Conservation (phyloP, 768 basidiomycete genomes). For the Mrakia frigida region DNA sequence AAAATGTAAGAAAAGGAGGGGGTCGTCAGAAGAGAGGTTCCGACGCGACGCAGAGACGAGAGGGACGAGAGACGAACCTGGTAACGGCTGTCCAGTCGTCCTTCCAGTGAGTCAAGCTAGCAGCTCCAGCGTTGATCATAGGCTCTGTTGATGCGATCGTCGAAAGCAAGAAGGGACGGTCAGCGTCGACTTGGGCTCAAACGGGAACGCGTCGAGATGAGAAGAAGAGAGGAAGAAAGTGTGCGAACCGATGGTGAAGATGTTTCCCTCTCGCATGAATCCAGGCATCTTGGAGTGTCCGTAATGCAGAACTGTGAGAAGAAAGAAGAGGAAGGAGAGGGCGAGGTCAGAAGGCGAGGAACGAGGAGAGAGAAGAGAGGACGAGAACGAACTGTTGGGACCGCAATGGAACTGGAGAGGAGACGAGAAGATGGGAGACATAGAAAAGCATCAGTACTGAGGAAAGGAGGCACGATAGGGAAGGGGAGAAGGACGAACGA, state of each 20-base stretch:
- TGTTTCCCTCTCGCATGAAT: slow-evolving; percentile 75
- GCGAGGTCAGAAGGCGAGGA: too few species aligned
- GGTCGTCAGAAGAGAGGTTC: background rate
- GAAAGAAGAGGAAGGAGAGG: background rate
- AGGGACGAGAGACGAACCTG: slow-evolving; percentile 30
- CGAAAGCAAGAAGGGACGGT: slow-evolving; percentile 72
- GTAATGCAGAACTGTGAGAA: slow-evolving; percentile 67
- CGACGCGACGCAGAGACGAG: too few species aligned
- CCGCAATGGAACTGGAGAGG: slow-evolving; percentile 62
- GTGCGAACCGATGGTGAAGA: slow-evolving; percentile 64
- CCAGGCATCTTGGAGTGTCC: slow-evolving; percentile 90
- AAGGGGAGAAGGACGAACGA: slow-evolving; percentile 33
- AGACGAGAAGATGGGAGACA: background rate
- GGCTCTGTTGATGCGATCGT: slow-evolving; percentile 47
- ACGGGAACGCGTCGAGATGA: background rate
- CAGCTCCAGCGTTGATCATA: slow-evolving; percentile 85
- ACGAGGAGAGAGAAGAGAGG: background rate
- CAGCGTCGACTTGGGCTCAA: background rate
- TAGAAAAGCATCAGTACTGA: background rate
- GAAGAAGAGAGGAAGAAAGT: slow-evolving; percentile 8
- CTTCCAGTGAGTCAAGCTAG: slow-evolving; percentile 54
- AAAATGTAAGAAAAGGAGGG: background rate
- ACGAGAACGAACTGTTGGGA: slow-evolving; percentile 55
- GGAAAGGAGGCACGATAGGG: background rate
- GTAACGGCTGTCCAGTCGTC: slow-evolving; percentile 98